A percentile compares a stretch with the other conserved stretches of the same genome.
Evolutionary conservation across 352 stramenopile genomes (phyloP).

Genomic region (Globisporangium lucens): DNA sequence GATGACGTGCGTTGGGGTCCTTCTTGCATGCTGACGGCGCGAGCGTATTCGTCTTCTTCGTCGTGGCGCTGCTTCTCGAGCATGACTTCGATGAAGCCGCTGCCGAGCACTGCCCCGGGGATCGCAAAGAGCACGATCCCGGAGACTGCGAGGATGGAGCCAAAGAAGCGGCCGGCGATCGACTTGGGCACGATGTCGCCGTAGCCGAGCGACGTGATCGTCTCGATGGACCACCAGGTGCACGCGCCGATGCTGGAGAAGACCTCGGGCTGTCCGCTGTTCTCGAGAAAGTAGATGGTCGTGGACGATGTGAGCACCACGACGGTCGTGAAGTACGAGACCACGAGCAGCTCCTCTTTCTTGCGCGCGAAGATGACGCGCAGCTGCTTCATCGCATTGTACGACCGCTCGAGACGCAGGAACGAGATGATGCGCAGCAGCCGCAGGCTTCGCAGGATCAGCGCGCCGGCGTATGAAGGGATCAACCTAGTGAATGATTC

Average conservation of each 20-base stretch:
- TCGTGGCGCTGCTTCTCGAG: slow-evolving; percentile 55
- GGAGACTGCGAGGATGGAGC: slow-evolving; percentile 45
- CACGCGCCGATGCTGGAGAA: slow-evolving; percentile 51
- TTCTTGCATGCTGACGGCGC: slow-evolving; percentile 16
- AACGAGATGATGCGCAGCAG: slow-evolving; percentile 59
- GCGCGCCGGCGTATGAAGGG: slow-evolving; percentile 33
- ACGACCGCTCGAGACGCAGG: slow-evolving; percentile 53
- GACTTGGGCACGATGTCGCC: slow-evolving; percentile 58
- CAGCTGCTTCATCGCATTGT: slow-evolving; percentile 59
- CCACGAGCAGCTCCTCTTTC: slow-evolving; percentile 60
- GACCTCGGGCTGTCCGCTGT: slow-evolving; percentile 37
- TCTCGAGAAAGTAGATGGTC: slow-evolving; percentile 65
- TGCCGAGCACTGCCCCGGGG: slow-evolving; percentile 51
- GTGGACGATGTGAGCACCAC: slow-evolving; percentile 57
- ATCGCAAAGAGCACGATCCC: slow-evolving; percentile 66
- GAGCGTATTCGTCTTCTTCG: slow-evolving; percentile 32
- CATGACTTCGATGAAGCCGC: slow-evolving; percentile 70
- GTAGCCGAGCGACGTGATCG: slow-evolving; percentile 67
- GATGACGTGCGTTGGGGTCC: background rate
- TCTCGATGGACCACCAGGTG: slow-evolving; percentile 62
- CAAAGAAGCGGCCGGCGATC: slow-evolving; percentile 32
- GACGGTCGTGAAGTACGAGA: slow-evolving; percentile 53
- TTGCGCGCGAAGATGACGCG: slow-evolving; percentile 51
- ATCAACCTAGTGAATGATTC: slow-evolving; percentile 10
- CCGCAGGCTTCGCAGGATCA: slow-evolving; percentile 55